These are phyloP conservation scores for Ichthyophthirius multifiliis DNA, from an alignment of 169 alveolate species.

Conservation along the genomic window DNA sequence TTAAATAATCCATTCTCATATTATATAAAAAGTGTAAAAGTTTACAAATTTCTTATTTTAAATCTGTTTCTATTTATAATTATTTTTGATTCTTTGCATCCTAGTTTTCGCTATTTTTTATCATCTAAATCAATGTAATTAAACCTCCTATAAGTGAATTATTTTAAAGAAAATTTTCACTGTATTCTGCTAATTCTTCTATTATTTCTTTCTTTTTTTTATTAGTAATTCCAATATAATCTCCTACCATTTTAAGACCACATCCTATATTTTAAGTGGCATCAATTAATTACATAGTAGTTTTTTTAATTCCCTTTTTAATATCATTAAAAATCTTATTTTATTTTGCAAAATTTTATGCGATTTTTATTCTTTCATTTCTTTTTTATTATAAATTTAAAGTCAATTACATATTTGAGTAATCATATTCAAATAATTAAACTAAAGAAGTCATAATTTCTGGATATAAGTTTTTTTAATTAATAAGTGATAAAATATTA, in stretches of 20 bases:
- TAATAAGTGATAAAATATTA: not conserved
- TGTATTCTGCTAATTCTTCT: slow-evolving; percentile 9
- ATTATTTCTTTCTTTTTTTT: not conserved
- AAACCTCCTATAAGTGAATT: slow-evolving; percentile 31
- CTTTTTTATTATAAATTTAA: no score
- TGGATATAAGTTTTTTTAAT: not conserved
- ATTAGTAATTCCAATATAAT: not conserved
- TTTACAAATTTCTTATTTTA: slow-evolving; percentile 32
- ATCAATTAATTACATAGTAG: no score
- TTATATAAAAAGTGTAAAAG: slow-evolving; percentile 25
- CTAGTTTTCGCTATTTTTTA: not conserved
- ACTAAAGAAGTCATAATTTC: not conserved
- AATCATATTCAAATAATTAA: not conserved
- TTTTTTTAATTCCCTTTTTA: no score
- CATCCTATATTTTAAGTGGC: no score
- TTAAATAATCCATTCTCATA: slow-evolving; percentile 31
- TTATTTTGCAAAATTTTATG: no score
- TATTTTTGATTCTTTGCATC: not conserved
- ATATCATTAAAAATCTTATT: no score
- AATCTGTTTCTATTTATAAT: slow-evolving; percentile 7
- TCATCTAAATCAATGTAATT: not conserved
- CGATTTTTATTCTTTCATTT: no score
- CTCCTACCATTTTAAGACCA: no score
- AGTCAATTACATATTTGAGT: no score
- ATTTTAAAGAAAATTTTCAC: not conserved